These are phyloP conservation scores for Ceratocystiopsis brevicomis DNA, from an alignment of 2,329 filamentous ascomycete genomes.

Conservation along the genomic window DNA sequence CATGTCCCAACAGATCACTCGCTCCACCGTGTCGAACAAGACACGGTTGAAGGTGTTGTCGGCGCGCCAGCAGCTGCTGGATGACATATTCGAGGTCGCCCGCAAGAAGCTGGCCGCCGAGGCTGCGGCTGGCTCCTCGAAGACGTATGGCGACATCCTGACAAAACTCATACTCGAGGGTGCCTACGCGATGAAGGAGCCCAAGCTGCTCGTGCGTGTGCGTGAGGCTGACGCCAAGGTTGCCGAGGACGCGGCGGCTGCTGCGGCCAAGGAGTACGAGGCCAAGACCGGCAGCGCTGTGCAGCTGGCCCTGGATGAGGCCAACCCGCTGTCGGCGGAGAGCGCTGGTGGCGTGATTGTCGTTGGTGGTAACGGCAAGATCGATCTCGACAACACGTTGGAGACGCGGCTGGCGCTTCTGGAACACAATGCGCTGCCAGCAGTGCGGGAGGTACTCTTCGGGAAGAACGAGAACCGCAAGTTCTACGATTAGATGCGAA, in stretches of 20 bases:
- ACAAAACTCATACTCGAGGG: constrained; percentile 77
- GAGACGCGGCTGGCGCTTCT: constrained; percentile 77
- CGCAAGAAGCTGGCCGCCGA: constrained; percentile 47
- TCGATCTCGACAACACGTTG: constrained; percentile 96
- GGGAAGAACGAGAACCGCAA: constrained; percentile 89
- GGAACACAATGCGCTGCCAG: constrained; percentile 67
- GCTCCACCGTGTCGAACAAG: constrained; percentile 91
- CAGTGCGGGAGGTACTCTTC: constrained; percentile 71
- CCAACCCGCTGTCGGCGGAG: constrained; percentile 44
- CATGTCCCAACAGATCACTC: constrained; percentile 97
- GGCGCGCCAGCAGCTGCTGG: constrained; percentile 76
- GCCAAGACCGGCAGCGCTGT: constrained; percentile 52
- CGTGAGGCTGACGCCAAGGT: constrained; percentile 53
- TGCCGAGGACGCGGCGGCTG: constrained; percentile 59
- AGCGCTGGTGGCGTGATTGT: constrained; percentile 74
- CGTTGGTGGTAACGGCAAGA: constrained; percentile 71
- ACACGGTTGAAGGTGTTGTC: constrained; percentile 74
- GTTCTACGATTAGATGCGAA: constrained; percentile 54
- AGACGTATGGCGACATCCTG: constrained; percentile 56
- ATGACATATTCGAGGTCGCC: constrained; percentile 71
- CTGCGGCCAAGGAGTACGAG: constrained; percentile 69
- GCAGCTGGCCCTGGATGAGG: constrained; percentile 55
- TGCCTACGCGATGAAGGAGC: constrained; percentile 71
- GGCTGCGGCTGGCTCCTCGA: constrained; percentile 43
- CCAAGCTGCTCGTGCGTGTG: constrained; percentile 52